Percentiles rank a stretch among this genome's conserved stretches.
Evolutionary conservation across 768 basidiomycete species (phyloP).

Genomic region (Sporobolomyces phaffii): DNA sequence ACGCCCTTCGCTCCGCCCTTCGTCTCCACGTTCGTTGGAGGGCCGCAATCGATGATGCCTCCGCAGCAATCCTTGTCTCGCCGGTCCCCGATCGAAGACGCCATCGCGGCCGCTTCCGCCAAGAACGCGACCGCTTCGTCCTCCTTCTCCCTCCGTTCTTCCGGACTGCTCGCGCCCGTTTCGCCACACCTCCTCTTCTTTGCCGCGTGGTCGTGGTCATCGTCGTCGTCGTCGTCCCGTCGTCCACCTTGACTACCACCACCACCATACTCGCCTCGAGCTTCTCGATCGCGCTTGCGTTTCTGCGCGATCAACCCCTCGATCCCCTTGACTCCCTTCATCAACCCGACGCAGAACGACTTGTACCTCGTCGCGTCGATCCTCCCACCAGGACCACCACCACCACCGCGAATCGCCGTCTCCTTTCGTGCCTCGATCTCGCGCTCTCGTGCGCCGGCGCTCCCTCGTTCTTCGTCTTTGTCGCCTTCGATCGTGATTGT

Average conservation of each 20-base stretch:
- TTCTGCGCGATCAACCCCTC: conserved; percentile 17
- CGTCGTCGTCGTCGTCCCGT: background rate
- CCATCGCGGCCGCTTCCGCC: background rate
- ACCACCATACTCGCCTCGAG: too few species aligned
- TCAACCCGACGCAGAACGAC: conserved; percentile 10
- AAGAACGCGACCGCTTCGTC: conserved; percentile 14
- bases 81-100: background rate
- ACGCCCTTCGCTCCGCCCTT: background rate
- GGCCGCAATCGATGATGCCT: conserved; percentile 11
- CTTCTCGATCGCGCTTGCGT: background rate
- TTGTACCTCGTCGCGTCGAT: background rate
- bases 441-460: too few species aligned
- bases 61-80: background rate
- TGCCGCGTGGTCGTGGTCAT: background rate
- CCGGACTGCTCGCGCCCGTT: background rate
- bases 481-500: background rate
- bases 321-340: conserved; percentile 13
- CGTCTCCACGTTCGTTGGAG: background rate
- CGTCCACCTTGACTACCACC: too few species aligned
- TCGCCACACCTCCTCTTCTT: too few species aligned
- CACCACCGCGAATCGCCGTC: too few species aligned
- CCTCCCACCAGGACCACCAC: too few species aligned
- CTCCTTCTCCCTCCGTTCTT: background rate
- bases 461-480: too few species aligned
- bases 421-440: too few species aligned